Conservation (phyloP, 306 rosid genomes). For the Corylus heterophylla region DNA sequence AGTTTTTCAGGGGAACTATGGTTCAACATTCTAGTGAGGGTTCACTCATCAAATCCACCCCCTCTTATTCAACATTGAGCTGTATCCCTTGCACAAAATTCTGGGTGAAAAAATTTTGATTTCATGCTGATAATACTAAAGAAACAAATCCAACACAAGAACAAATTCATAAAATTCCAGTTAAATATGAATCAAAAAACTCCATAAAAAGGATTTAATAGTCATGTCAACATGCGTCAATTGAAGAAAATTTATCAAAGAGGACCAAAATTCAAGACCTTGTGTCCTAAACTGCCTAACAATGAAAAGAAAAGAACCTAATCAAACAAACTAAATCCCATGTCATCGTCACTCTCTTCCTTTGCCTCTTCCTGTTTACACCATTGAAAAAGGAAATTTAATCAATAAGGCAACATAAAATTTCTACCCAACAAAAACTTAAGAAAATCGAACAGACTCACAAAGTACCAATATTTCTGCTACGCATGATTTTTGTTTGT, state of each 20-base stretch:
- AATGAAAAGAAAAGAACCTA: conserved; percentile 17
- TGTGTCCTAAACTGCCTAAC: conserved; percentile 7
- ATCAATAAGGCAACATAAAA: background rate
- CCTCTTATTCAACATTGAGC: too few relatives aligned
- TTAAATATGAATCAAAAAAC: background rate
- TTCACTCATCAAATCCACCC: too few relatives aligned
- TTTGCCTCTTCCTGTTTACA: conserved; percentile 56
- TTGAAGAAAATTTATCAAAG: background rate
- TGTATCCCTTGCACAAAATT: background rate
- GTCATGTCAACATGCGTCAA: background rate
- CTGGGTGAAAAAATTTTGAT: background rate
- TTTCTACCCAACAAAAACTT: background rate
- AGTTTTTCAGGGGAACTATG: too few relatives aligned
- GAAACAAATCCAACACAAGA: background rate
- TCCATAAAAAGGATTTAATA: background rate
- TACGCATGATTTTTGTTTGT: background rate
- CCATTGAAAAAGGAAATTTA: background rate
- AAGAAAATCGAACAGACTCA: background rate
- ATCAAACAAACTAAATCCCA: conserved; percentile 65
- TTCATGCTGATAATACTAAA: background rate
- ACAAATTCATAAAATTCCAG: background rate
- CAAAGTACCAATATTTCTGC: background rate
- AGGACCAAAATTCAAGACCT: conserved; percentile 7
- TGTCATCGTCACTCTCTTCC: conserved; percentile 69
- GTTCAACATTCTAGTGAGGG: too few relatives aligned